Conservation (phyloP, 2,329 filamentous ascomycete genomes). For the Clathrospora elynae region DNA sequence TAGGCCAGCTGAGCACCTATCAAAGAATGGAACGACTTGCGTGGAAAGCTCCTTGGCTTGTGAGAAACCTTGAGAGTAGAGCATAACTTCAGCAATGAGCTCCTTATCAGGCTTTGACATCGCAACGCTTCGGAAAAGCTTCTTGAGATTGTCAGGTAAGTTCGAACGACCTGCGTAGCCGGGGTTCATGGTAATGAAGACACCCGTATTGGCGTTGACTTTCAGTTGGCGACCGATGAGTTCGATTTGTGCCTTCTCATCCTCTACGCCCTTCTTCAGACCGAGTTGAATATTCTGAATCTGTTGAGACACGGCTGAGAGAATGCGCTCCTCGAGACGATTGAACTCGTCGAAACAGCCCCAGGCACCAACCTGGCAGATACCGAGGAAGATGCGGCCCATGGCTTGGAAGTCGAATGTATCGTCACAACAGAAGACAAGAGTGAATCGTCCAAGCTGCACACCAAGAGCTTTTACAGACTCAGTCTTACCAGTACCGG, state of each 20-base stretch:
- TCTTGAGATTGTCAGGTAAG: conserved; percentile 98
- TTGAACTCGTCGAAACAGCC: conserved; percentile 99
- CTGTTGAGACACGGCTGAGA: conserved; percentile 97
- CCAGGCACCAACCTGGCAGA: conserved; percentile 98
- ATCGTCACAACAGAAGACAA: conserved; percentile 99
- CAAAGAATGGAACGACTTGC: conserved; percentile 98
- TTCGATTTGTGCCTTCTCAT: conserved; percentile 88
- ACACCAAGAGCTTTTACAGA: conserved; percentile 98
- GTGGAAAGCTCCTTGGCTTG: conserved; percentile 93
- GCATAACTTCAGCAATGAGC: conserved; percentile 98
- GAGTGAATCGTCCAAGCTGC: conserved; percentile 93
- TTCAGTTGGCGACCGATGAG: conserved; percentile 86
- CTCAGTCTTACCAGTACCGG: conserved; percentile 98
- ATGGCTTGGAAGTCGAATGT: conserved; percentile 99
- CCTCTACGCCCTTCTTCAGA: conserved; percentile 79
- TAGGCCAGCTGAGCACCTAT: conserved; percentile 77
- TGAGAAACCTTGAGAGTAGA: conserved; percentile 98
- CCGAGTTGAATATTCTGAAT: conserved; percentile 99
- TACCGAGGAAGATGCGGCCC: conserved; percentile 98
- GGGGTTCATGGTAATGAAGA: conserved; percentile 99
- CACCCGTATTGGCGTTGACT: conserved; percentile 91
- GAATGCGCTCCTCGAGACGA: conserved; percentile 93
- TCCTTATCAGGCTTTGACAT: conserved; percentile 99
- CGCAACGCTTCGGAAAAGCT: conserved; percentile 96
- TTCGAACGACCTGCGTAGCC: conserved; percentile 98